phyloP scores from a whole-genome alignment of 75 land plant genomes.

The Selaginella tamariscina region DNA sequence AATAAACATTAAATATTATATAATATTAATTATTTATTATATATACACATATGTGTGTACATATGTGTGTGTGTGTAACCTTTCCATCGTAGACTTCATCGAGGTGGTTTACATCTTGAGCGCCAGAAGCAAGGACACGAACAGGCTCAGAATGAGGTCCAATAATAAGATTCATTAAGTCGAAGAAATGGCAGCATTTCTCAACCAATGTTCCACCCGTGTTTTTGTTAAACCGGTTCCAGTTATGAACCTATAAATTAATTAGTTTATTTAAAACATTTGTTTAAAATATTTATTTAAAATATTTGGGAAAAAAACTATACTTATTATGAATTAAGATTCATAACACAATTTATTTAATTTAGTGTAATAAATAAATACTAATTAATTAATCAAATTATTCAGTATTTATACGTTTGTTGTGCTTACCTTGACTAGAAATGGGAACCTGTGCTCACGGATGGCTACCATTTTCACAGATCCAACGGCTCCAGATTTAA shows the following conservation, averaged over 20 bases:
- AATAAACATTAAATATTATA: too few species aligned
- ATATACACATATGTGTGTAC: too few species aligned
- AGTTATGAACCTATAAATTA: constrained; percentile 64
- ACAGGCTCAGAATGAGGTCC: constrained; percentile 75
- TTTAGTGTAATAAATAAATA: too few species aligned
- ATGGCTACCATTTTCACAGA: constrained; percentile 91
- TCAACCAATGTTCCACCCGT: constrained; percentile 94
- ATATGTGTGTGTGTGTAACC: constrained; percentile 28
- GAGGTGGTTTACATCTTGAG: constrained; percentile 80
- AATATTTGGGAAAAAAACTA: too few species aligned
- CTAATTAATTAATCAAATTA: too few species aligned
- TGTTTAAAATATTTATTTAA: too few species aligned
- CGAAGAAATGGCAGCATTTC: constrained; percentile 99
- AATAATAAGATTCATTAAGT: constrained; percentile 83
- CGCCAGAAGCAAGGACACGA: constrained; percentile 91
- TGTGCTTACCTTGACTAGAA: constrained; percentile 75
- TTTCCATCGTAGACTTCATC: constrained; percentile 93
- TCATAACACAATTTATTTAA: too few species aligned
- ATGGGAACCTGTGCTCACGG: constrained; percentile 90
- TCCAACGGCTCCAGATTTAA: constrained; percentile 54
- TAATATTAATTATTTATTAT: too few species aligned
- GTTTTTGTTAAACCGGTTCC: constrained; percentile 92
- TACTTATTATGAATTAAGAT: too few species aligned
- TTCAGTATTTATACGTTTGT: too few species aligned
- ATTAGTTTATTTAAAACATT: too few species aligned